Evolutionary conservation across 768 basidiomycete genomes (phyloP), one percentile per base, ranked within the genome.

Genomic region (Termitomyces titanicus): DNA sequence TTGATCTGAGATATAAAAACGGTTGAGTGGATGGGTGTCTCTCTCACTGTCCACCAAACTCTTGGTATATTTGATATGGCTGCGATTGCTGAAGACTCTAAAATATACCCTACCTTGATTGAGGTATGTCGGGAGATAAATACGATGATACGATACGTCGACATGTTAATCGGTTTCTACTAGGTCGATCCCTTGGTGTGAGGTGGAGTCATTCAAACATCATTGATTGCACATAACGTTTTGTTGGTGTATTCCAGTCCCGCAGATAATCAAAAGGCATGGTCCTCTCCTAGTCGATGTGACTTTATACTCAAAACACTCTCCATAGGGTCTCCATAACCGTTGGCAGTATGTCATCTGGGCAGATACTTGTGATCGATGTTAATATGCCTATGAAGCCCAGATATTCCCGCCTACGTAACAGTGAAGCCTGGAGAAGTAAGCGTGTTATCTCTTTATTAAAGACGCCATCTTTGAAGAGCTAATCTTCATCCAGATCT

Each of bases 391-490:
- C 18, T 27, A 47, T 47, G 5, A 31, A 84, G 84, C 61, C 85
- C 83, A 0, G 83, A 84, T 57, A 87, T 88, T 48, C 84, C 85
- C n/a, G 64, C 86, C 0, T 64, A 80, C 34, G 81, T 70, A 0
- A 82, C 81, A 0, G 84, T 86, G 6, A 83, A 86, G 59, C 84
- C 82, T 8, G 85, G 84, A 49, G 72, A 85, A 61, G 82, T 76
- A 45, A 57, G 68, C 53, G 11, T 3, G 2, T 22, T 8, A 35
- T n/a, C 33, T 25, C 39, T 20, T 8, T 12, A 39, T 40, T 39
- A 11, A 33, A 25, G n/a, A 39, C 24, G 20, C 29, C 44, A n/a
- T 35, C 22, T 25, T 57, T 55, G 11, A 55, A 17, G 20, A 27
- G 6, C 2, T 6, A 29, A 25, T 13, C 57, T 9, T 51, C 27